Base-by-base conservation (phyloP, 192 early-diverging fungal genomes). In the Backusella mclennaniae region DNA sequence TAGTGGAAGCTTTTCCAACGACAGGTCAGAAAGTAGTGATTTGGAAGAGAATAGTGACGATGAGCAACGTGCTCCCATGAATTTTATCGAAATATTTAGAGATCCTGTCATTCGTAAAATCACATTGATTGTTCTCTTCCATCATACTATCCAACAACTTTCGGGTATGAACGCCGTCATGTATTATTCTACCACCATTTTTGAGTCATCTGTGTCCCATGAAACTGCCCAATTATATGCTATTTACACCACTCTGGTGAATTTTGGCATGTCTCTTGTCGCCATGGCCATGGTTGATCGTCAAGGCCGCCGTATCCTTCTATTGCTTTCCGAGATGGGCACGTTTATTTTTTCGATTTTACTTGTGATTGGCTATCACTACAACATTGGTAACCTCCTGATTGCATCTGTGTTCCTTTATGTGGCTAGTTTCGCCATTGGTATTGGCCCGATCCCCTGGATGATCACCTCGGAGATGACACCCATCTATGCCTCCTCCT, bases 81-180 rank as follows among this genome's bases (percentile, higher is more conserved):
- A 67, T 39, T 85, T 89, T 39, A 66, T 82, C 35, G 76, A 86
- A 33, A 85, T 93, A 14, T 83, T 95, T 67, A 85, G 83, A 29
- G 84, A 86, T 2, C 75, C 85, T 73, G 87, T 88, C 44, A 80
- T 93, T 76, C 82, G 88, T n/a, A 79, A 82, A 44, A 88, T 92
- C 67, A 87, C 94, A 0, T 15, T 92, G 14, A 86, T 88, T 41
- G 90, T 90, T 53, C 81, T 93, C 6, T 80, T 87, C 12, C 73
- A 94, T n/a, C 92, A 94, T 82, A 82, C 91, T 35, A 84, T 88
- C 74, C 95, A 96, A 80, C 94, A 95, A 82, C 86, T 95, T 31
- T 91, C 88, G 49, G 94, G 92, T 67, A 94, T 96, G 80, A 95
- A 95, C 78, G 93, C 90, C 12, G 89, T 94, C 49, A 93, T 94